Conservation (phyloP, 192 early-diverging fungal species). For the Linnemannia exigua region DNA sequence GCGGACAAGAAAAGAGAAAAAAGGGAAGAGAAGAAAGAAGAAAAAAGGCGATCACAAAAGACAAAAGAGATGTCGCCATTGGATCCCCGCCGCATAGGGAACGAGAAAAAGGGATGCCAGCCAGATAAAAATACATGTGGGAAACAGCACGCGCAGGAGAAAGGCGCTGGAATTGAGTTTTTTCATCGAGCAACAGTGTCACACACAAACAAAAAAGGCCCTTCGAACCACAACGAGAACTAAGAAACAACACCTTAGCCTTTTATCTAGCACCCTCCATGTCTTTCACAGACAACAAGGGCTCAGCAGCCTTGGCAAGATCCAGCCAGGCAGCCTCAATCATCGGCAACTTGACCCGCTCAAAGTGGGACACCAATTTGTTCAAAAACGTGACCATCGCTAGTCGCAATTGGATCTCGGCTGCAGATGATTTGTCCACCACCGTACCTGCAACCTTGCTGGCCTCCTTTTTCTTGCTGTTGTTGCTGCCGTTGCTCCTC, state of each 20-base stretch:
- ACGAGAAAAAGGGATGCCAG: neutral
- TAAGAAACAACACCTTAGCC: neutral
- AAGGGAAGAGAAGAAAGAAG: neutral
- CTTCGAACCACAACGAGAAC: too few relatives aligned
- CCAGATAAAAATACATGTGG: too few relatives aligned
- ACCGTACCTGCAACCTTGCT: neutral
- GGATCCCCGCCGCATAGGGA: neutral
- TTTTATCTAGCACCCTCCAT: too few relatives aligned
- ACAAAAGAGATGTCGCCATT: neutral
- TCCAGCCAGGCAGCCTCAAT: slow-evolving; percentile 40
- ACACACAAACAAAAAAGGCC: too few relatives aligned
- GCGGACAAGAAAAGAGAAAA: neutral
- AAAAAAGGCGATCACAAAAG: neutral
- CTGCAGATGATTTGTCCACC: slow-evolving; percentile 14
- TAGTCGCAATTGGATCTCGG: slow-evolving; percentile 24
- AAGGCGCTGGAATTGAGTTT: too few relatives aligned
- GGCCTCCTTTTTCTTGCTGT: neutral
- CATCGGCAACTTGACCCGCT: slow-evolving; percentile 25
- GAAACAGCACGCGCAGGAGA: too few relatives aligned
- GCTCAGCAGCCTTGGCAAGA: neutral
- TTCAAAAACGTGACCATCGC: slow-evolving; percentile 43
- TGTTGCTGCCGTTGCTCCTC: neutral
- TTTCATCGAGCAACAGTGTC: too few relatives aligned
- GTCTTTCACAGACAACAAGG: too few relatives aligned
- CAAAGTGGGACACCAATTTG: slow-evolving; percentile 48